These are phyloP conservation scores for Talaromyces sp. DNA, from an alignment of 2,329 filamentous ascomycete species.

Conservation along the genomic window DNA sequence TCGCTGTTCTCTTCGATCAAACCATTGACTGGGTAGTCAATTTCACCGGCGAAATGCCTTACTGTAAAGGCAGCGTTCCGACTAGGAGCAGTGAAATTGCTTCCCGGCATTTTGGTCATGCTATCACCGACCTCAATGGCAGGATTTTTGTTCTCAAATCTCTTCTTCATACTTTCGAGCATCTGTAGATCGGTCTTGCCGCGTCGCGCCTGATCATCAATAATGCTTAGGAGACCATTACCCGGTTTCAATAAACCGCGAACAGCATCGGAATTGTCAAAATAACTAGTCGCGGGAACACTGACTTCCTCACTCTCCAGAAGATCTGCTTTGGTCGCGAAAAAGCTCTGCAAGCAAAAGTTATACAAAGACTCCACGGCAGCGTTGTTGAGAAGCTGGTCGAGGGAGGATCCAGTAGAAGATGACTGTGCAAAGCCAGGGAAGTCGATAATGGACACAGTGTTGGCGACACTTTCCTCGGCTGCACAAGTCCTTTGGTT, in stretches of 20 bases:
- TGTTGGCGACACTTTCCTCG: slow-evolving; percentile 87
- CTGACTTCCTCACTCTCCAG: slow-evolving; percentile 89
- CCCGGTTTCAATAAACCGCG: slow-evolving; percentile 85
- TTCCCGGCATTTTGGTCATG: slow-evolving; percentile 72
- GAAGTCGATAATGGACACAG: slow-evolving; percentile 91
- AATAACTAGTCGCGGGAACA: slow-evolving; percentile 89
- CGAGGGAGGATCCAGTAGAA: slow-evolving; percentile 76
- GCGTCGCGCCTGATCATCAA: slow-evolving; percentile 91
- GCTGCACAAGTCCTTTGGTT: slow-evolving; percentile 83
- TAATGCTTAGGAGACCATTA: slow-evolving; percentile 86
- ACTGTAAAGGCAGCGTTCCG: slow-evolving; percentile 77
- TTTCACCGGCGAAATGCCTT: slow-evolving; percentile 91
- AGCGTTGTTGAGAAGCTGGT: slow-evolving; percentile 91
- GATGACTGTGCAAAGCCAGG: slow-evolving; percentile 85
- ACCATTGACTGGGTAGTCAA: slow-evolving; percentile 84
- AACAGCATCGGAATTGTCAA: slow-evolving; percentile 93
- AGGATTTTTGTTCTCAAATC: slow-evolving; percentile 90
- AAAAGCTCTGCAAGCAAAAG: slow-evolving; percentile 89
- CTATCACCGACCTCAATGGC: slow-evolving; percentile 74
- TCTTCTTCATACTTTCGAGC: slow-evolving; percentile 81
- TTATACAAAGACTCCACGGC: slow-evolving; percentile 91
- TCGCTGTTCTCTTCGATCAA: slow-evolving; percentile 94
- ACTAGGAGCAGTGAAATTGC: slow-evolving; percentile 84
- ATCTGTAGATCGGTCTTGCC: slow-evolving; percentile 85
- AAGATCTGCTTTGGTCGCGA: slow-evolving; percentile 87